These are phyloP conservation scores for Russula virescens DNA, from an alignment of 768 basidiomycete genomes.

Conservation along the genomic window DNA sequence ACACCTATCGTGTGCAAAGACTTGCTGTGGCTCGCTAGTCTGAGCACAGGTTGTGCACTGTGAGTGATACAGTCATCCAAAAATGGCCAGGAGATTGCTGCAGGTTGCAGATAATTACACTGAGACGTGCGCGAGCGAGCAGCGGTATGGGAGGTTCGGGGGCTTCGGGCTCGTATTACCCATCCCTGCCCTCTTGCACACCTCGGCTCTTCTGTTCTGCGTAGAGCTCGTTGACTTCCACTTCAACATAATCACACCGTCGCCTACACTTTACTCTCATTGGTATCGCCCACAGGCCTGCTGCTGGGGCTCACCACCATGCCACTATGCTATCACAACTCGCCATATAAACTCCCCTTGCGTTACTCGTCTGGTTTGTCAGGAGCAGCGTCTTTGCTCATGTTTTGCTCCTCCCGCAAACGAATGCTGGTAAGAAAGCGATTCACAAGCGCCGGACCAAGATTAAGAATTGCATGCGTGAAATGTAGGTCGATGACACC, in stretches of 20 bases:
- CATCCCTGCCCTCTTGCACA: conserved; percentile 20
- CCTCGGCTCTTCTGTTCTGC: conserved; percentile 19
- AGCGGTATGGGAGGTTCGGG: no score
- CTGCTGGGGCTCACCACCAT: conserved; percentile 7
- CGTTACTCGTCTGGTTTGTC: conserved; percentile 5
- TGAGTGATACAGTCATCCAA: conserved; percentile 21
- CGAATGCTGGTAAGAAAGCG: background rate
- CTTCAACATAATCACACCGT: conserved; percentile 6
- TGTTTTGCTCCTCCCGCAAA: background rate
- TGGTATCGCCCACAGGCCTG: background rate
- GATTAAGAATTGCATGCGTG: conserved; percentile 9
- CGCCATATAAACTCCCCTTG: conserved; percentile 22
- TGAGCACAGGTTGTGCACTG: conserved; percentile 12
- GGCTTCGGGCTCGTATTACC: no score
- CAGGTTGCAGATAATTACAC: conserved; percentile 11
- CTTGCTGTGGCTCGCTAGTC: no score
- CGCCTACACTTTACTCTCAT: background rate
- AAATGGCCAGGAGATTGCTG: conserved; percentile 20
- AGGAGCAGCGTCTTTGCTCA: background rate
- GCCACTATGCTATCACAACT: conserved; percentile 13
- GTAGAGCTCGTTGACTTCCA: conserved; percentile 20
- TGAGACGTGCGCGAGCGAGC: conserved; percentile 17
- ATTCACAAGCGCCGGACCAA: background rate
- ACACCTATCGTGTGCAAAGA: background rate
- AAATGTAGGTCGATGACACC: background rate